phyloP scores from a whole-genome alignment of 129 eudicot species.

The Tagetes erecta region DNA sequence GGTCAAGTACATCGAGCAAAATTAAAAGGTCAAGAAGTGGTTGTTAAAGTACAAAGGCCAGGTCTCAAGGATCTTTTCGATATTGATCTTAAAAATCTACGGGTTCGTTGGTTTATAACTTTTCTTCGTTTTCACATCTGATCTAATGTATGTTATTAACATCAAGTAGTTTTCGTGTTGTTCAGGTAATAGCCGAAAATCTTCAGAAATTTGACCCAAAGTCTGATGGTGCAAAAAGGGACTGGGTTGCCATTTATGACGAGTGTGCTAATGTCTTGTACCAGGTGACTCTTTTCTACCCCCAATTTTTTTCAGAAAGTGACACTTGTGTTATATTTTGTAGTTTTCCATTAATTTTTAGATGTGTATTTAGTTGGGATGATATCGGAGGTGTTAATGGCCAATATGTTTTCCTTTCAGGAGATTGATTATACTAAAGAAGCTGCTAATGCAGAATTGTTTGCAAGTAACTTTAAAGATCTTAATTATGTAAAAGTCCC shows the following conservation, averaged over 20 bases:
- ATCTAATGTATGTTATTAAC: neutral
- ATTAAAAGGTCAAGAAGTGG: constrained; percentile 81
- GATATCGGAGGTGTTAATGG: constrained; percentile 3
- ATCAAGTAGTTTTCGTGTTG: neutral
- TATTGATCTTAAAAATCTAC: constrained; percentile 91
- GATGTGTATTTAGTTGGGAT: neutral
- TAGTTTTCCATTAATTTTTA: constrained; percentile 1
- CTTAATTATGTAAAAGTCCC: constrained; percentile 97
- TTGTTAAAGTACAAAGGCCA: constrained; percentile 97
- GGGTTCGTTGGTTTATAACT: constrained; percentile 46
- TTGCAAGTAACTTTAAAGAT: constrained; percentile 77
- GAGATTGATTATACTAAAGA: constrained; percentile 96
- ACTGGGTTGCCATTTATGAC: constrained; percentile 99
- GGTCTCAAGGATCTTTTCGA: constrained; percentile 95
- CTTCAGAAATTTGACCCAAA: constrained; percentile 97
- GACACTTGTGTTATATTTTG: neutral
- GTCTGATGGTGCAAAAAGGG: constrained; percentile 99
- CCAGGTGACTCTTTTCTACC: constrained; percentile 55
- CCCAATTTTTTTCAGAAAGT: neutral
- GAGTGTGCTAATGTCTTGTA: constrained; percentile 97
- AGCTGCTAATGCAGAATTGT: constrained; percentile 90
- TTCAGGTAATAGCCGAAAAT: constrained; percentile 92
- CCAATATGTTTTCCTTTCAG: constrained; percentile 40
- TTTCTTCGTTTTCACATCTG: neutral
- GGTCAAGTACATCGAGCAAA: constrained; percentile 99